phyloP scores from a whole-genome alignment of 2,329 filamentous ascomycete species.

The Westerdykella aurantiaca region DNA sequence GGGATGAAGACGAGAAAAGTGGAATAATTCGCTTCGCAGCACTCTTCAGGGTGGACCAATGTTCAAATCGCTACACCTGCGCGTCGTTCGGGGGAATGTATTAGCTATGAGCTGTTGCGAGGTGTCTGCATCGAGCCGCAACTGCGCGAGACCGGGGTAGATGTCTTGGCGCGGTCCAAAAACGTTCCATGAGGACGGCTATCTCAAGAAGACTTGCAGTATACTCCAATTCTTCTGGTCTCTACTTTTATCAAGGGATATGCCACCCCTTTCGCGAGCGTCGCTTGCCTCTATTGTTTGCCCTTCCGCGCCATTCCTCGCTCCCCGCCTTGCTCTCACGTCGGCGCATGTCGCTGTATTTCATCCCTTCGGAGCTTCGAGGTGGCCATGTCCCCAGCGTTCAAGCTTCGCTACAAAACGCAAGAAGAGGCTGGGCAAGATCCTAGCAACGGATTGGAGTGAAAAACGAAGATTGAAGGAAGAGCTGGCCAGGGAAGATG shows the following conservation, averaged over 20 bases:
- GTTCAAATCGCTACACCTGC: background rate
- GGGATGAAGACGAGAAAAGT: constrained; percentile 2
- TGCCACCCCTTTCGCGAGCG: constrained; percentile 11
- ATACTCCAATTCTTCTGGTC: background rate
- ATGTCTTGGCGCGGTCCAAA: constrained; percentile 1
- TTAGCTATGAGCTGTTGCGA: background rate
- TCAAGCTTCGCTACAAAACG: too few species aligned
- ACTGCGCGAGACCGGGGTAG: background rate
- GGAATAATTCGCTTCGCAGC: constrained; percentile 7
- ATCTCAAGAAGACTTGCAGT: too few species aligned
- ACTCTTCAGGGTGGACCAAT: background rate
- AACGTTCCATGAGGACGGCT: background rate
- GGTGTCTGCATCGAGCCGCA: background rate
- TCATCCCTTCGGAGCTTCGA: background rate
- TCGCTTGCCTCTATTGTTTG: constrained; percentile 29
- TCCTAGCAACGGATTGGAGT: background rate
- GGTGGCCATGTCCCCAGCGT: too few species aligned
- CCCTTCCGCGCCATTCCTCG: constrained; percentile 33
- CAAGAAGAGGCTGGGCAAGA: background rate
- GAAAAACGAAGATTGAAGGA: too few species aligned
- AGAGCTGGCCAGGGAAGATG: too few species aligned
- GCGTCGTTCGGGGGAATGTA: background rate
- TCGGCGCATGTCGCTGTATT: constrained; percentile 7
- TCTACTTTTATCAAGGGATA: too few species aligned
- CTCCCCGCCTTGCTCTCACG: constrained; percentile 24